Conservation (phyloP, 2,329 filamentous ascomycete genomes). For the Fusarium sp. region DNA sequence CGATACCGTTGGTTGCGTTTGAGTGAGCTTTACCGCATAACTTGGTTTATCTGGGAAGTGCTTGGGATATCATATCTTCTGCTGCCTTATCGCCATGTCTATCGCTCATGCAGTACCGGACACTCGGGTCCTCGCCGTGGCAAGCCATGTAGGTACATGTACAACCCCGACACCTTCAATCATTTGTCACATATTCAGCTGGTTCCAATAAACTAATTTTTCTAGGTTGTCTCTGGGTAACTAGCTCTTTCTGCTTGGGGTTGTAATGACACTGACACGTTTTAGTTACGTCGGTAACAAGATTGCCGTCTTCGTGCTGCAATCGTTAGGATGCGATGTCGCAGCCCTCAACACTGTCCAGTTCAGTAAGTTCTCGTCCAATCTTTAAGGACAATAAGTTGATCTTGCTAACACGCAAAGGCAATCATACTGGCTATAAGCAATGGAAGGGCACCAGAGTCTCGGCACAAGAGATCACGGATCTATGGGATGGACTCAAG, state of each 20-base stretch:
- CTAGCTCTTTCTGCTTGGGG: background rate
- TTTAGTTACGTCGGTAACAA: conserved; percentile 95
- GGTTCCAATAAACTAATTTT: conserved; percentile 27
- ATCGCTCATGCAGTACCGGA: conserved; percentile 61
- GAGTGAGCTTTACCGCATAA: background rate
- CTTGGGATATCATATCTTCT: background rate
- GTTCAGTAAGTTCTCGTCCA: conserved; percentile 77
- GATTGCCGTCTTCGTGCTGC: conserved; percentile 95
- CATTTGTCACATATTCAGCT: background rate
- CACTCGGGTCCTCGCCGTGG: conserved; percentile 83
- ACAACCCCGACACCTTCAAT: background rate
- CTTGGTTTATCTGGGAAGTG: background rate
- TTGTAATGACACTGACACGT: conserved; percentile 17
- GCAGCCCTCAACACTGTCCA: conserved; percentile 96
- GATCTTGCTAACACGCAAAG: conserved; percentile 61
- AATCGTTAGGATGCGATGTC: conserved; percentile 93
- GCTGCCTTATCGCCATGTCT: conserved; percentile 36
- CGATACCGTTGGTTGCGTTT: background rate
- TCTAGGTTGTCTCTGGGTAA: conserved; percentile 50
- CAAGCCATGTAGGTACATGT: conserved; percentile 92
- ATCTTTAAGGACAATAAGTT: background rate
- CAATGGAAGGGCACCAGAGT: conserved; percentile 89
- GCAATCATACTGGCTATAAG: conserved; percentile 94
- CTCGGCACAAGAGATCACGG: conserved; percentile 83
- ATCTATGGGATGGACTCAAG: conserved; percentile 86